Conservation (phyloP, 257 asterid genomes). For the Asclepias syriaca region DNA sequence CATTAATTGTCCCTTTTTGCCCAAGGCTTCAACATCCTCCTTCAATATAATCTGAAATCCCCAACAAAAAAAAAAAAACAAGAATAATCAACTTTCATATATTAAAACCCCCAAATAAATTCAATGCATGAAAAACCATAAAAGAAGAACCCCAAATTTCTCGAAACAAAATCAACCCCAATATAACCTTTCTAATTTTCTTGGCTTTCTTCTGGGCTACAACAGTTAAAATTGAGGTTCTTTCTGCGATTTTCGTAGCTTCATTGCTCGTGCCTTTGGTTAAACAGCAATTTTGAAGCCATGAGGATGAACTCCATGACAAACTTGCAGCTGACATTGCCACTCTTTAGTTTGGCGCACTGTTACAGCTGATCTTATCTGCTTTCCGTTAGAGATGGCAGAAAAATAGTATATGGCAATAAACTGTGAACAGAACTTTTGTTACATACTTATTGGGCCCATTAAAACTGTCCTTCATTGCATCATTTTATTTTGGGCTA, state of each 20-base stretch:
- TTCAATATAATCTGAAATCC: conserved; percentile 67
- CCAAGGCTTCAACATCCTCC: conserved; percentile 76
- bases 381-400: background rate
- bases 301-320: conserved; percentile 69
- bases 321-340: conserved; percentile 50
- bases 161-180: background rate
- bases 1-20: conserved; percentile 79
- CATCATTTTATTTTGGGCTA: background rate
- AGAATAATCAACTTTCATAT: background rate
- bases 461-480: no score
- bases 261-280: conserved; percentile 28
- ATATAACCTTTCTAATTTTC: conserved; percentile 63
- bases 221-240: conserved; percentile 35
- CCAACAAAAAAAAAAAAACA: background rate
- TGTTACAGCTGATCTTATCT: conserved; percentile 2
- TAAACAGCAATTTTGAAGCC: conserved; percentile 42
- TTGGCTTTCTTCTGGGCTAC: conserved; percentile 75
- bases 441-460: background rate
- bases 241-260: conserved; percentile 27
- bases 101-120: background rate
- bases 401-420: background rate
- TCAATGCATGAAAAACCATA: background rate
- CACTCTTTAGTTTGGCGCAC: background rate
- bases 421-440: background rate
- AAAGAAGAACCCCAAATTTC: background rate